Conservation (phyloP, 1,284 basidiomycete species). For the Paramarasmius palmivorus region DNA sequence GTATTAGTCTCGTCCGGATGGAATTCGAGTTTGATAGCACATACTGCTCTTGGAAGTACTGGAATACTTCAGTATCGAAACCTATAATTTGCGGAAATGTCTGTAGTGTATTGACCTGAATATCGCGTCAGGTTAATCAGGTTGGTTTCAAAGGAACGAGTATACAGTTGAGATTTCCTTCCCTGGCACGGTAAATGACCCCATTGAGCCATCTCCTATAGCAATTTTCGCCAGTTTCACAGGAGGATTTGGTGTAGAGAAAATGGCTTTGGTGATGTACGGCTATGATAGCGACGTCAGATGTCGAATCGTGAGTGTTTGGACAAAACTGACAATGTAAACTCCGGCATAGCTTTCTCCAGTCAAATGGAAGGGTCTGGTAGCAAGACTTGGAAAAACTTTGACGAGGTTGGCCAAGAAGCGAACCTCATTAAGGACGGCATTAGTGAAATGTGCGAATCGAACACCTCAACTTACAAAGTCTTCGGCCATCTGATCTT, state of each 20-base stretch:
- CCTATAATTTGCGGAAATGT: slow-evolving; percentile 75
- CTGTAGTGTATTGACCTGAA: slow-evolving; percentile 56
- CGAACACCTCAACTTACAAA: slow-evolving; percentile 69
- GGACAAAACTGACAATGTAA: slow-evolving; percentile 49
- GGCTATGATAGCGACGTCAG: slow-evolving; percentile 39
- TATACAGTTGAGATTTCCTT: slow-evolving; percentile 53
- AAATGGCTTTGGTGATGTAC: slow-evolving; percentile 70
- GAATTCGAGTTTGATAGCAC: slow-evolving; percentile 51
- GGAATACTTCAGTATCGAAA: slow-evolving; percentile 62
- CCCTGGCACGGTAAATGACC: slow-evolving; percentile 43
- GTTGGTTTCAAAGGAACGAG: slow-evolving; percentile 8
- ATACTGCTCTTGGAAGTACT: slow-evolving; percentile 69
- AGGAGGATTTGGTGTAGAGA: slow-evolving; percentile 58
- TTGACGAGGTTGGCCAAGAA: slow-evolving; percentile 66
- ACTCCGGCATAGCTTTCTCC: slow-evolving; percentile 71
- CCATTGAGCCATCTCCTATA: slow-evolving; percentile 67
- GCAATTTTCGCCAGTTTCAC: slow-evolving; percentile 64
- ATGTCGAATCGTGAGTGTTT: neutral
- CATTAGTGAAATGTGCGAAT: neutral
- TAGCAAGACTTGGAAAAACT: slow-evolving; percentile 62
- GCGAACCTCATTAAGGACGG: slow-evolving; percentile 45
- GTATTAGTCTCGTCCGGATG: too few relatives aligned
- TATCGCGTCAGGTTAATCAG: neutral
- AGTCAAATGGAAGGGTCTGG: slow-evolving; percentile 58
- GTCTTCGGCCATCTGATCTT: slow-evolving; percentile 67